Evolutionary conservation across 2,329 filamentous ascomycete genomes (phyloP), one percentile per base, ranked within the genome.

Genomic region (Curvularia spicifera): DNA sequence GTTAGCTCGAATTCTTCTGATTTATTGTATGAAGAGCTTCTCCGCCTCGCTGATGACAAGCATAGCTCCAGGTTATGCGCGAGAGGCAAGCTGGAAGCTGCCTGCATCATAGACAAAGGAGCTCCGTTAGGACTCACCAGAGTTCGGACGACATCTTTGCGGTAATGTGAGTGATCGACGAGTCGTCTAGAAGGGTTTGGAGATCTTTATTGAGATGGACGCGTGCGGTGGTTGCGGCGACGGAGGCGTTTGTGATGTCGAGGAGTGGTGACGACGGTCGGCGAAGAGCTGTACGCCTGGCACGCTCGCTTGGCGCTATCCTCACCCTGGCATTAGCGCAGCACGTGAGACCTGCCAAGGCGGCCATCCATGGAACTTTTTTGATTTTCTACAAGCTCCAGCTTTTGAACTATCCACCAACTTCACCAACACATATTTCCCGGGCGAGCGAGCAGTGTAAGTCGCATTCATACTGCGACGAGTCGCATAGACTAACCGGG

Each of bases 81-180:
- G 53, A 66, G 66, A 71, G 70, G 68, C 63, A 74, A 72, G 73
- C 64, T 76, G 70, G 70, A 42, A 76, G 76, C 77, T 72, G 70
- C 63, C 67, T 67, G 67, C 53, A 62, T 60, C 60, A 59, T 56
- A 52, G 48, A 65, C 64, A 60, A 56, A 60, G 65, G 68, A 75
- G 71, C 70, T 71, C 65, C 67, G 64, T 60, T 57, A 40, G 61
- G 77, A 87, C 89, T 82, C 85, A 95, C 91, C 91, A 95, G 79
- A 89, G 85, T 84, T 93, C 90, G 74, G 89, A 83, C 78, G 87
- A 81, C 91, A 95, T 94, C 76, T 81, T 89, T 83, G 72, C 69
- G 67, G 71, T 63, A 59, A 47, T 68, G 37, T 66, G 61, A 53
- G 60, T 50, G 49, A 45, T 68, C 57, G 63, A 67, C 52, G 48